A percentile compares a stretch with the other conserved stretches of the same genome.
Conservation (phyloP, 139 green algal genomes). For the Marvania coccoides region DNA sequence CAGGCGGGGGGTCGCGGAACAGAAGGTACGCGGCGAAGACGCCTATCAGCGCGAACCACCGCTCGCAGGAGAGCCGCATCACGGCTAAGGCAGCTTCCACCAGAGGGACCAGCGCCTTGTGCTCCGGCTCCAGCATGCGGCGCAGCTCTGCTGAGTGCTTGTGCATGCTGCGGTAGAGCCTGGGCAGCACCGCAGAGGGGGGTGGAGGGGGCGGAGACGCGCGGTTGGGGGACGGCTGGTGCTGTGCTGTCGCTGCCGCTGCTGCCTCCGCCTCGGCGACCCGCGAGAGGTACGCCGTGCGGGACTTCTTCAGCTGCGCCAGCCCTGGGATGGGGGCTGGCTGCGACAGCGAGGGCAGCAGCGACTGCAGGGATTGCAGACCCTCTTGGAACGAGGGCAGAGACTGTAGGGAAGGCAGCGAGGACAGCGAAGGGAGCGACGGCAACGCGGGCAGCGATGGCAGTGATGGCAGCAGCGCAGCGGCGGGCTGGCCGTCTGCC, state of each 20-base stretch:
- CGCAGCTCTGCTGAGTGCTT: constrained; percentile 23
- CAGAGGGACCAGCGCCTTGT: constrained; percentile 52
- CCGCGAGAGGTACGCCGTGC: too few species aligned
- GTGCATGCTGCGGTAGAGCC: constrained; percentile 13
- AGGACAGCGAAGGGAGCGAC: too few species aligned
- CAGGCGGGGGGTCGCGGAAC: constrained; percentile 41
- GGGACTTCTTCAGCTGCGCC: too few species aligned
- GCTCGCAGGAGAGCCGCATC: constrained; percentile 79
- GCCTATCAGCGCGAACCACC: constrained; percentile 68
- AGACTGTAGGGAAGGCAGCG: too few species aligned
- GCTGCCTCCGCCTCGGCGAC: background rate
- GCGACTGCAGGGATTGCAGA: too few species aligned
- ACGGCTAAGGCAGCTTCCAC: constrained; percentile 68
- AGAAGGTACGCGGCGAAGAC: constrained; percentile 60
- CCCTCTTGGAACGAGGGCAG: too few species aligned
- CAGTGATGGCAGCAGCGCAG: too few species aligned
- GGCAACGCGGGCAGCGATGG: too few species aligned
- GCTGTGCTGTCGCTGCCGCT: background rate
- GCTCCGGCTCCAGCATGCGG: constrained; percentile 29
- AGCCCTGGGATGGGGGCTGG: too few species aligned
- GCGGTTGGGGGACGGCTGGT: background rate
- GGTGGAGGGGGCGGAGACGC: background rate
- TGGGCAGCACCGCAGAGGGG: background rate
- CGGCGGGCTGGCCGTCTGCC: too few species aligned
- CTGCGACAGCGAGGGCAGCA: too few species aligned